Base-by-base conservation (phyloP, 2,329 filamentous ascomycete genomes). In the Pseudocercospora fuligena region DNA sequence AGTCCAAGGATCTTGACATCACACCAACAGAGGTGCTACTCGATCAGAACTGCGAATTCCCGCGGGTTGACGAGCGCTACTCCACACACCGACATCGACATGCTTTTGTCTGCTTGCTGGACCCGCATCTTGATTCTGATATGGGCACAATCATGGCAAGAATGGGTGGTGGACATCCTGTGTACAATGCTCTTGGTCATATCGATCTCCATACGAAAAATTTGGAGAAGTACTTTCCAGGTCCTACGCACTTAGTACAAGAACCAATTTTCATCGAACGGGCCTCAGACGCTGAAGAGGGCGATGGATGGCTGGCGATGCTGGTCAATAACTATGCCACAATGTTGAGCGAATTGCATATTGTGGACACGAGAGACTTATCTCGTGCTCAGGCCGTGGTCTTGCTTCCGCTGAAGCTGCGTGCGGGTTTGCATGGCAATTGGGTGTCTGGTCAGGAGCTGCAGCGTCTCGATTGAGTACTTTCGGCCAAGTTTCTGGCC, bases 211-310 rank as follows among this genome's bases (percentile, higher is more conserved):
- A 64, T 8, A 75, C 72, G 0, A 73, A 76, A 0, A 69, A 73
- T 59, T 78, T 75, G 12, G 73, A 77, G 60, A 76, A 70, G 29
- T 80, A 73, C 61, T 80, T 73, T 67, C 78, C 75, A 21, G 79
- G 77, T 1, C 77, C 74, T 23, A 78, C 74, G 9, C 76, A 78
- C 27, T 83, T 83, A 0, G 83, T 85, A 67, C 85, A 87, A 72
- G 85, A 87, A 68, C 85, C 85, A 0, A 80, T 83, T 0, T 87
- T 87, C 64, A 82, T 87, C 11, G 84, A 85, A 0, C 77, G 78
- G 29, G 73, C 73, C 0, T 76, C 78, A 1, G 77, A 76, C 19
- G 79, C 76, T 0, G 75, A 65, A 1, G 84, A 87, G 69, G 84
- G 83, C 0, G 83, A 86, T 61, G 85, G 85, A 1, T 86, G 84